Conservation (phyloP, 768 basidiomycete genomes). For the Amanita pallidorosea region DNA sequence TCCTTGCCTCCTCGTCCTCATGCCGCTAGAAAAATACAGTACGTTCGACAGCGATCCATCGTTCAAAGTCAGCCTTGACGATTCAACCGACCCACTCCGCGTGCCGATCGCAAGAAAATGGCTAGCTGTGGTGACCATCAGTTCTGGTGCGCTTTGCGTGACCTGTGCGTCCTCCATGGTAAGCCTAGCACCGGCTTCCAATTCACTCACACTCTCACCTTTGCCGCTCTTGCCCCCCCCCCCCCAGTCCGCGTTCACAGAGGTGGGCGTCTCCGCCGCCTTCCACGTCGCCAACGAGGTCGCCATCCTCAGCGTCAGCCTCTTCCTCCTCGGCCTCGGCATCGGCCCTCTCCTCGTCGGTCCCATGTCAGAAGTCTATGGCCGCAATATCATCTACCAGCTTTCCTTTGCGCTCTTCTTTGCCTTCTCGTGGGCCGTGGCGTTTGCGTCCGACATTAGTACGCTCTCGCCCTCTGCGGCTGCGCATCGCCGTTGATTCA, state of each 20-base stretch:
- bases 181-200: too few relatives aligned
- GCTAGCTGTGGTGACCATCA: constrained; percentile 35
- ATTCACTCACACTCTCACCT: too few relatives aligned
- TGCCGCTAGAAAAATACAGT: not conserved
- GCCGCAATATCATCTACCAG: constrained; percentile 53
- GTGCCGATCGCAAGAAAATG: constrained; percentile 33
- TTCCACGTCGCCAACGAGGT: constrained; percentile 36
- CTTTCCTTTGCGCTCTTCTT: constrained; percentile 52
- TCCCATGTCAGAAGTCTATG: constrained; percentile 46
- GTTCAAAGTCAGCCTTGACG: constrained; percentile 27
- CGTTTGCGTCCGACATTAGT: constrained; percentile 63
- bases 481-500: not conserved
- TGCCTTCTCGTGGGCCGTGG: constrained; percentile 57
- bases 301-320: constrained; percentile 42
- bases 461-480: constrained; percentile 10
- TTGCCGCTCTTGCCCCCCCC: too few relatives aligned
- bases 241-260: constrained; percentile 56
- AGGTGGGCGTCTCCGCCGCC: constrained; percentile 40
- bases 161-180: constrained; percentile 47
- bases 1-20: not conserved
- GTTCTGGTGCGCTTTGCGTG: constrained; percentile 35
- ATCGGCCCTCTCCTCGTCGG: constrained; percentile 46
- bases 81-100: constrained; percentile 30
- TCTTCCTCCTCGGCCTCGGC: constrained; percentile 51
- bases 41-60: constrained; percentile 2